Conservation (phyloP, 2,329 filamentous ascomycete species). For the Ceratocystis smalleyi region DNA sequence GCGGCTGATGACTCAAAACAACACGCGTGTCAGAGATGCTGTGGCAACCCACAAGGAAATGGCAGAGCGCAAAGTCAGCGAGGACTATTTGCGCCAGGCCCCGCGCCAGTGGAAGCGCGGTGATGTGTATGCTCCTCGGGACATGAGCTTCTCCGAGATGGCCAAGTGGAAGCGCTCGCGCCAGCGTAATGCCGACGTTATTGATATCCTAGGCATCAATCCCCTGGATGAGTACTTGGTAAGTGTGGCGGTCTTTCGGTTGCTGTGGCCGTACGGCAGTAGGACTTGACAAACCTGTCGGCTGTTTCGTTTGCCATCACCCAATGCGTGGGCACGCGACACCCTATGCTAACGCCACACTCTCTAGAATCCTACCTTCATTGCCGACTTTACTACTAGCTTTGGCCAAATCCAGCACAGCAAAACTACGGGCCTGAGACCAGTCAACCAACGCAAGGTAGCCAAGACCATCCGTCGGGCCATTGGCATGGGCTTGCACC, state of each 20-base stretch:
- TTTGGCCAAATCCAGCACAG: slow-evolving; percentile 73
- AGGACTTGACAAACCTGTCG: background rate
- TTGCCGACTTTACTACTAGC: slow-evolving; percentile 73
- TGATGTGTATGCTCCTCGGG: slow-evolving; percentile 82
- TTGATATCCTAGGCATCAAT: slow-evolving; percentile 65
- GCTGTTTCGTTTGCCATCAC: background rate
- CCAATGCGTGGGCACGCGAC: background rate
- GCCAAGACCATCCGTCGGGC: slow-evolving; percentile 82
- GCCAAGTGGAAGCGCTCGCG: slow-evolving; percentile 57
- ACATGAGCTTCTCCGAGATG: slow-evolving; percentile 65
- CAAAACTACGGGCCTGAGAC: slow-evolving; percentile 61
- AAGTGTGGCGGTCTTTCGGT: slow-evolving; percentile 20
- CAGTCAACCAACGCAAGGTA: slow-evolving; percentile 82
- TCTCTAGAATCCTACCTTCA: slow-evolving; percentile 72
- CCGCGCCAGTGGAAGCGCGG: slow-evolving; percentile 58
- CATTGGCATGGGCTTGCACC: slow-evolving; percentile 81
- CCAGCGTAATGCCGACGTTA: slow-evolving; percentile 48
- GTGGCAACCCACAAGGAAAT: slow-evolving; percentile 19
- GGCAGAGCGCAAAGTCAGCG: slow-evolving; percentile 25
- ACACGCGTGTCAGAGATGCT: slow-evolving; percentile 16
- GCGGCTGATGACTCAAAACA: slow-evolving; percentile 18
- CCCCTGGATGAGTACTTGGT: slow-evolving; percentile 82
- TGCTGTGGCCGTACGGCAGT: background rate
- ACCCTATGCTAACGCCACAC: background rate
- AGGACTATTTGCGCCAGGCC: slow-evolving; percentile 47